Base-by-base conservation (phyloP, 257 asterid genomes). In the Jaltomata sinuosa region DNA sequence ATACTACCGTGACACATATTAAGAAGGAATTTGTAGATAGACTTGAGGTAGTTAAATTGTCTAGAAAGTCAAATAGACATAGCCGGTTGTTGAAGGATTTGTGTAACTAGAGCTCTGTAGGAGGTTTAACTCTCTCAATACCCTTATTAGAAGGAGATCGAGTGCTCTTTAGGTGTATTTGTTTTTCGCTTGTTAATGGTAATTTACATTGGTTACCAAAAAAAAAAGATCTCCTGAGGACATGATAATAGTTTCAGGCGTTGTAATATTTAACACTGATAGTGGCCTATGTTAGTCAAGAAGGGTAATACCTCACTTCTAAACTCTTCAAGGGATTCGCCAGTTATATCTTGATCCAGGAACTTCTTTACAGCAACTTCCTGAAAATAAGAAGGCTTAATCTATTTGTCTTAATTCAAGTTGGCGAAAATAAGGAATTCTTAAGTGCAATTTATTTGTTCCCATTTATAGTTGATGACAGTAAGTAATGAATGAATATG, bases 291-390 rank as follows among this genome's bases (percentile, higher is more conserved):
- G 49, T 74, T 80, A 65, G 76, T 34, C 83, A 21, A 76, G 71
- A 83, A 52, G 53, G 87, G 80, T 65, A 83, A 54, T 93, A 96
- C 99, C 99, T 96, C 99, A 86, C 98, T 93, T 89, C 83, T 96
- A 87, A 96, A 94, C 91, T 94, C 99, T 89, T 96, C 98, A 36
- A 96, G 98, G 86, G 97, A 92, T 91, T 96, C 98, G 40, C 97
- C 97, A 49, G 92, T 87, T 84, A 96, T 80, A 85, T 88, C 97
- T 91, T 96, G 99, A 91, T 94, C 97, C 53, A 96, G 92, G 87
- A 96, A 96, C 88, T 92, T 93, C 92, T 96, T 96, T 81, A 96
- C 97, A 87, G 99, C 98, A 90, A 96, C 98, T 91, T 92, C 99
- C 99, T 96, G 91, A 29, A 86, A 89, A 88, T 82, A 49, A 49